phyloP scores from a whole-genome alignment of 2,329 filamentous ascomycete species.

The Aureobasidium sp. region DNA sequence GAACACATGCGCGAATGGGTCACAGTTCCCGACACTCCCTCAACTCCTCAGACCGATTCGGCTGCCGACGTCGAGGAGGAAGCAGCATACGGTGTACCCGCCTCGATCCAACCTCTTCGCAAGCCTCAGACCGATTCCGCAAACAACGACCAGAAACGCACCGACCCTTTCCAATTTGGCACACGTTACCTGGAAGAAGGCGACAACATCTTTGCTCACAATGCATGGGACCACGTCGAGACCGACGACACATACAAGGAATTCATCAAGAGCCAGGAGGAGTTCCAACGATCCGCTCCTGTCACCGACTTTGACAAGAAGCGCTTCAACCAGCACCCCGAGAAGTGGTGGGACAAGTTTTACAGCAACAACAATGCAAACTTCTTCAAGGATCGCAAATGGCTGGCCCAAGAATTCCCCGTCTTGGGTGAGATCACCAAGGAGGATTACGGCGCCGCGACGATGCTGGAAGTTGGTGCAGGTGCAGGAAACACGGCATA shows the following conservation, averaged over 20 bases:
- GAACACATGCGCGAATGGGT: slow-evolving; percentile 44
- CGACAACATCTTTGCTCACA: slow-evolving; percentile 93
- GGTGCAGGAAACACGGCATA: slow-evolving; percentile 96
- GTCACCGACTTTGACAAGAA: slow-evolving; percentile 90
- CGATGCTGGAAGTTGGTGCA: slow-evolving; percentile 83
- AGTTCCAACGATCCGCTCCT: slow-evolving; percentile 73
- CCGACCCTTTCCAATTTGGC: slow-evolving; percentile 91
- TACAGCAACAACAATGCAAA: slow-evolving; percentile 97
- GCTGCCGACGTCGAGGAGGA: slow-evolving; percentile 15
- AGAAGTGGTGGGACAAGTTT: slow-evolving; percentile 96
- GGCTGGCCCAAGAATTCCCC: slow-evolving; percentile 93
- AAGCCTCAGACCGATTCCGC: slow-evolving; percentile 54
- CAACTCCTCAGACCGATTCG: slow-evolving; percentile 12
- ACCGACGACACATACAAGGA: slow-evolving; percentile 81
- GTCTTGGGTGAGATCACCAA: slow-evolving; percentile 68
- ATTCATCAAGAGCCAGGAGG: slow-evolving; percentile 77
- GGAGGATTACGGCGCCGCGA: slow-evolving; percentile 58
- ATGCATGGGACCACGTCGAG: slow-evolving; percentile 97
- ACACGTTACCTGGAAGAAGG: slow-evolving; percentile 73
- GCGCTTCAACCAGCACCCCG: slow-evolving; percentile 81
- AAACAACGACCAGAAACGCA: slow-evolving; percentile 70
- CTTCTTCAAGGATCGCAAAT: slow-evolving; percentile 98
- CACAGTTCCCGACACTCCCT: slow-evolving; percentile 29
- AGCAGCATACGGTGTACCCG: slow-evolving; percentile 43
- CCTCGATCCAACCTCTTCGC: slow-evolving; percentile 35